Base-by-base conservation (phyloP, 345 rosid genomes). In the Clarkia xantiana region DNA sequence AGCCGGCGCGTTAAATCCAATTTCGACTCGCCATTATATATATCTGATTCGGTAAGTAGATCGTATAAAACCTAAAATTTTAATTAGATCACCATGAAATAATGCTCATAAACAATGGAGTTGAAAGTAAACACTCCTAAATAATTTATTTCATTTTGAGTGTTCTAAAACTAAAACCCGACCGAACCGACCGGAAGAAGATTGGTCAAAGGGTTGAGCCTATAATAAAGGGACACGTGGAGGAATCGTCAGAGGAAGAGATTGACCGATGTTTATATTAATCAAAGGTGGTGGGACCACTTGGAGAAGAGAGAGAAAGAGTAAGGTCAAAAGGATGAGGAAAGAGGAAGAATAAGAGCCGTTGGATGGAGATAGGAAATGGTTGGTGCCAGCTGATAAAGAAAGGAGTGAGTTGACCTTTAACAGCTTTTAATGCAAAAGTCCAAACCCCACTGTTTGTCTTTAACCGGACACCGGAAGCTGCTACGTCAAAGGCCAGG, bases 371-470 rank as follows among this genome's bases (percentile, higher is more conserved):
- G 65, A 60, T 49, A 16, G 18, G 56, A 62, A 34, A 39, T 6
- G 46, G 49, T 29, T 63, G 80, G 76, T 52, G 74, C 79, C 79
- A 72, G 74, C 56, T 29, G 36, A 1, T 29, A 29, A 29, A 29
- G 36, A 29, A 10, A 5, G 9, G 61, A 51, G 78, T 58, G 71
- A 63, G 88, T 75, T 77, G 84, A 77, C 88, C 70, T 42, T 61
- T 53, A 19, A 16, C 63, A 52, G 50, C 67, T 70, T 76, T 76
- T 68, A 54, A 67, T 63, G 60, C 66, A 61, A 66, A 72, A 59
- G 75, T 53, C 71, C 40, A 34, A 55, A 29, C 11, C n/a, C 0
- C 0, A 2, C 4, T 48, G 45, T 15, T 44, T 49, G 43, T 42
- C 68, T 49, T 74, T 67, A 39, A 73, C 75, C 62, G 67, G 68